Conservation (phyloP, 148 eudicot species). For the Camellia sinensis region DNA sequence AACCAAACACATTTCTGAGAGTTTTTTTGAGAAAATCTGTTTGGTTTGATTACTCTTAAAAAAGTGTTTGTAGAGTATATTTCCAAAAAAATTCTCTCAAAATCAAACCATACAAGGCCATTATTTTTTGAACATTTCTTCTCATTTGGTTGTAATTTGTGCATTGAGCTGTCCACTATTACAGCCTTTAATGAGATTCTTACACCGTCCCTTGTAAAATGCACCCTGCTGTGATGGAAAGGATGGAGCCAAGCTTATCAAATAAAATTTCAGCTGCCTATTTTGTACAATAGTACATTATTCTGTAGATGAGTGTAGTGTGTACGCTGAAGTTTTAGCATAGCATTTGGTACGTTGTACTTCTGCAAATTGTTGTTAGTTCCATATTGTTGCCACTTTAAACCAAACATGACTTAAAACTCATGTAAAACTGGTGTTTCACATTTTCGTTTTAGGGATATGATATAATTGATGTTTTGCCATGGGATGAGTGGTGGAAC, state of each 20-base stretch:
- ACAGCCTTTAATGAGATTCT: not conserved
- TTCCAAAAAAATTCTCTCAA: no score
- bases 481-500: slow-evolving; percentile 99
- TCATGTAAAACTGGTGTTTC: not conserved
- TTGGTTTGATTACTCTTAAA: no score
- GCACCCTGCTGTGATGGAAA: not conserved
- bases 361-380: not conserved
- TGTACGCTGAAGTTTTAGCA: not conserved
- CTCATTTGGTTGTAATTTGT: not conserved
- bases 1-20: no score
- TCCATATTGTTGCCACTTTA: not conserved
- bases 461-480: slow-evolving; percentile 77
- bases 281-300: not conserved
- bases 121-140: not conserved
- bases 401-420: slow-evolving; percentile 1
- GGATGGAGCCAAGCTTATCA: not conserved
- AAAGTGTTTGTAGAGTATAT: no score
- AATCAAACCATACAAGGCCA: no score
- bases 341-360: not conserved
- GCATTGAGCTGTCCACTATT: not conserved
- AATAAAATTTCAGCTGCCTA: not conserved
- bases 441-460: slow-evolving; percentile 51
- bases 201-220: not conserved
- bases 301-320: not conserved
- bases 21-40: no score